Conservation (phyloP, 2,329 filamentous ascomycete species). For the Arthrobotrys pseudoclavata region DNA sequence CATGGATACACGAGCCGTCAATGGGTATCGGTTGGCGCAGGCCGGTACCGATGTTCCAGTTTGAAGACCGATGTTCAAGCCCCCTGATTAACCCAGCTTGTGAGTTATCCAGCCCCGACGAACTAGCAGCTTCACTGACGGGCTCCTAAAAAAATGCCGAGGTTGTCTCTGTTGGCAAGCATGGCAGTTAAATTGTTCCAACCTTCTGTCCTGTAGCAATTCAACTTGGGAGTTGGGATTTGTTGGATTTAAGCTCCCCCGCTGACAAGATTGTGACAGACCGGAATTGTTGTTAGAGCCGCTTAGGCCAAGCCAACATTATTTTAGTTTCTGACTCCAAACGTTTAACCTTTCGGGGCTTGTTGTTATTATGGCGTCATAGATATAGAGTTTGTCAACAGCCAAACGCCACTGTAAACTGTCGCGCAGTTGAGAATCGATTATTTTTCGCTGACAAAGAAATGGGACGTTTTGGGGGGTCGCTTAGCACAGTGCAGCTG, state of each 20-base stretch:
- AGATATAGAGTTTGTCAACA: not conserved
- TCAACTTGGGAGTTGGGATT: not conserved
- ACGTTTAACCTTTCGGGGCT: slow-evolving; percentile 3
- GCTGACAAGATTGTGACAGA: slow-evolving; percentile 2
- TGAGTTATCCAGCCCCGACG: not conserved
- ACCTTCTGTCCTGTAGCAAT: not conserved
- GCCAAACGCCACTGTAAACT: not conserved
- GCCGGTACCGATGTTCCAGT: not conserved
- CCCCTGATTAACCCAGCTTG: not conserved
- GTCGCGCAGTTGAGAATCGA: not conserved
- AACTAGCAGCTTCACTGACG: not conserved
- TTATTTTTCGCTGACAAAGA: not conserved
- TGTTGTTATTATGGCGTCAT: slow-evolving; percentile 10
- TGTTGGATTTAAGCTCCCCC: slow-evolving; percentile 16
- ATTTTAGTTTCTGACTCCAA: not conserved
- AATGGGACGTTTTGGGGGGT: not conserved
- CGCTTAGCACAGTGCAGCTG: not conserved
- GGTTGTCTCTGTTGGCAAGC: slow-evolving; percentile 4
- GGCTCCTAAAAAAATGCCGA: slow-evolving; percentile 6
- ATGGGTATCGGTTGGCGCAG: not conserved
- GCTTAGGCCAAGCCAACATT: slow-evolving; percentile 14
- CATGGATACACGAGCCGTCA: not conserved
- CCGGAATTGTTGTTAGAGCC: slow-evolving; percentile 15
- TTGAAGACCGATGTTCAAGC: slow-evolving; percentile 5
- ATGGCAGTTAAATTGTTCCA: slow-evolving; percentile 18